Conservation (phyloP, 495 filamentous ascomycete genomes). For the Delitschia confertaspora region DNA sequence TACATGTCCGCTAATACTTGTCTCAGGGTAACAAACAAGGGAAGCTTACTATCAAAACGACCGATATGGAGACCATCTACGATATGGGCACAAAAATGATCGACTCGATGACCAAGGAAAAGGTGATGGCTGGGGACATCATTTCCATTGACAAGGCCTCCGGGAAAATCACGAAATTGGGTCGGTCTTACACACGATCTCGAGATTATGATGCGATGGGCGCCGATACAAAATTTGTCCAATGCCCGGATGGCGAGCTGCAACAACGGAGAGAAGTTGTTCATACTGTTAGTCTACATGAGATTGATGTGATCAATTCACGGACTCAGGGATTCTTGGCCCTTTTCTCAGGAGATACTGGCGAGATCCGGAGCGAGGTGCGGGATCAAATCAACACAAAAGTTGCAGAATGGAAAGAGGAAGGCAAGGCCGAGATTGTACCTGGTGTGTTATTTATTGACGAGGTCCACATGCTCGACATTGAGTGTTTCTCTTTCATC, state of each 20-base stretch:
- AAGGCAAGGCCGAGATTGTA: conserved; percentile 96
- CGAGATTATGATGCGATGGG: conserved; percentile 99
- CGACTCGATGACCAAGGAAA: conserved; percentile 96
- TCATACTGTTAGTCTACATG: conserved; percentile 92
- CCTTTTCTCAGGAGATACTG: conserved; percentile 94
- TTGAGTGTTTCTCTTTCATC: conserved; percentile 97
- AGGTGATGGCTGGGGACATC: conserved; percentile 95
- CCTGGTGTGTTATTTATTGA: conserved; percentile 97
- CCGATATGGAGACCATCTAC: conserved; percentile 99
- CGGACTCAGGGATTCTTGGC: conserved; percentile 93
- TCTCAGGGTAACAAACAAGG: conserved; percentile 83
- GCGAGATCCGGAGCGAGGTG: conserved; percentile 94
- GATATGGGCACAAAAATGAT: conserved; percentile 99
- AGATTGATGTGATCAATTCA: conserved; percentile 99
- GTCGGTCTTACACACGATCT: conserved; percentile 83
- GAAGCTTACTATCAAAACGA: conserved; percentile 98
- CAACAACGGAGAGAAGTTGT: conserved; percentile 96
- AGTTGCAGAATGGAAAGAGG: conserved; percentile 96
- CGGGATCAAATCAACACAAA: conserved; percentile 98
- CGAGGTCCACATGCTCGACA: conserved; percentile 99
- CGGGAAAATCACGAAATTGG: conserved; percentile 94
- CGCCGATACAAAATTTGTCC: conserved; percentile 93
- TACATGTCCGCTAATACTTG: background rate
- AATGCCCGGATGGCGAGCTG: conserved; percentile 96
- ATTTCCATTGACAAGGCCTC: conserved; percentile 97